These are phyloP conservation scores for Leishmania arabica DNA, from an alignment of 208 protist genomes.

Conservation along the genomic window DNA sequence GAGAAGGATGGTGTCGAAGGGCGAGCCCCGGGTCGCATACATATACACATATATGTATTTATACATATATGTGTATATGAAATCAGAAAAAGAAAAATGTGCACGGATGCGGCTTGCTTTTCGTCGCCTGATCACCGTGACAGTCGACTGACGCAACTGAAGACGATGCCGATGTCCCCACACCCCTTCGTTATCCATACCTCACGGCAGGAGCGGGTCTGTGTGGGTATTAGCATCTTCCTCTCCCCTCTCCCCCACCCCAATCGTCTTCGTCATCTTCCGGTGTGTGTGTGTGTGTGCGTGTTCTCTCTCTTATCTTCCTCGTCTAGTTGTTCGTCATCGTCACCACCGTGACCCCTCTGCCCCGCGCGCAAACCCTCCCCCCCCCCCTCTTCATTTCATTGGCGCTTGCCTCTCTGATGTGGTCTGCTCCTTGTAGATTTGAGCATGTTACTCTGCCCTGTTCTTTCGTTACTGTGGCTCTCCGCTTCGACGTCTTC, in stretches of 20 bases:
- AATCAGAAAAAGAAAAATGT: too few species aligned
- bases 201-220: neutral
- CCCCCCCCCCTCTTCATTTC: neutral
- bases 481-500: too few species aligned
- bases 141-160: neutral
- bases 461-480: too few species aligned
- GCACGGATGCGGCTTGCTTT: neutral
- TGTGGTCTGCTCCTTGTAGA: neutral
- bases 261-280: neutral
- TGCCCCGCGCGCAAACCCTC: too few species aligned
- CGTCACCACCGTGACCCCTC: too few species aligned
- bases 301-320: neutral
- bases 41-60: too few species aligned
- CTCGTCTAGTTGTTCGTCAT: neutral
- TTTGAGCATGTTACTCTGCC: neutral
- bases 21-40: too few species aligned
- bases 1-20: neutral
- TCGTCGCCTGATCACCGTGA: neutral
- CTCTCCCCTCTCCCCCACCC: neutral
- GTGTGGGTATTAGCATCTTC: neutral
- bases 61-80: too few species aligned
- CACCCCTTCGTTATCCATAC: neutral
- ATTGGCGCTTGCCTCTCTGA: neutral
- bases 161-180: neutral
- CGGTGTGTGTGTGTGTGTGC: neutral